Conservation (phyloP, 225 moss, liverwort and hornwort genomes). For the Marchantia paleacea region DNA sequence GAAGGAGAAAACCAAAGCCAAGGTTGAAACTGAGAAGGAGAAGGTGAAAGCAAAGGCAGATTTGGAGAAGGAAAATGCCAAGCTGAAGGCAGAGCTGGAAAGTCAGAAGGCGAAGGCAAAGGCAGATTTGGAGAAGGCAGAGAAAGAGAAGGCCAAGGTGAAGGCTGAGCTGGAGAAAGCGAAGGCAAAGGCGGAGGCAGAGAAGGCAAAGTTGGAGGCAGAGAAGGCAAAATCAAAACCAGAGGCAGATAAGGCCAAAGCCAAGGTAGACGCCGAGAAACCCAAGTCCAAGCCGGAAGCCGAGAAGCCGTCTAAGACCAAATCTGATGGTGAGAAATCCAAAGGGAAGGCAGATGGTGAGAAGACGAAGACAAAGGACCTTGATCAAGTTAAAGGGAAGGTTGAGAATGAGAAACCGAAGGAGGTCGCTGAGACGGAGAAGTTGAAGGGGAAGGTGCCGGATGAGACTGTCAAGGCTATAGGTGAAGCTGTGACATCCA, state of each 20-base stretch:
- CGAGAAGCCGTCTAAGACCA: conserved; percentile 14
- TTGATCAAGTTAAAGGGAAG: background rate
- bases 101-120: conserved; percentile 10
- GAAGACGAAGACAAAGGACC: conserved; percentile 4
- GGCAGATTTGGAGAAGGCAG: conserved; percentile 7
- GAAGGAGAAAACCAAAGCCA: conserved; percentile 9
- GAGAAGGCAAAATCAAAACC: background rate
- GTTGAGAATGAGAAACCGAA: conserved; percentile 9
- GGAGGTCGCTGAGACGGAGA: conserved; percentile 14
- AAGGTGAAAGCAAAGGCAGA: conserved; percentile 9
- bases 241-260: conserved; percentile 1
- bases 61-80: conserved; percentile 2
- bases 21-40: background rate
- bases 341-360: conserved; percentile 17
- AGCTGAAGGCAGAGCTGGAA: background rate
- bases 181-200: conserved; percentile 3
- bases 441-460: background rate
- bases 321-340: background rate
- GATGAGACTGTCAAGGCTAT: background rate
- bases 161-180: conserved; percentile 18
- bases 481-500: background rate
- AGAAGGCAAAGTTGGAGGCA: conserved; percentile 10
- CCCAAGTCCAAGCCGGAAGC: conserved; percentile 4
- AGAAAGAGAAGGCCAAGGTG: conserved; percentile 6
- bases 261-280: conserved; percentile 4